A percentile compares a stretch with the other conserved stretches of the same genome.
Evolutionary conservation across 257 asterid genomes (phyloP).

Genomic region (Rhazya stricta): DNA sequence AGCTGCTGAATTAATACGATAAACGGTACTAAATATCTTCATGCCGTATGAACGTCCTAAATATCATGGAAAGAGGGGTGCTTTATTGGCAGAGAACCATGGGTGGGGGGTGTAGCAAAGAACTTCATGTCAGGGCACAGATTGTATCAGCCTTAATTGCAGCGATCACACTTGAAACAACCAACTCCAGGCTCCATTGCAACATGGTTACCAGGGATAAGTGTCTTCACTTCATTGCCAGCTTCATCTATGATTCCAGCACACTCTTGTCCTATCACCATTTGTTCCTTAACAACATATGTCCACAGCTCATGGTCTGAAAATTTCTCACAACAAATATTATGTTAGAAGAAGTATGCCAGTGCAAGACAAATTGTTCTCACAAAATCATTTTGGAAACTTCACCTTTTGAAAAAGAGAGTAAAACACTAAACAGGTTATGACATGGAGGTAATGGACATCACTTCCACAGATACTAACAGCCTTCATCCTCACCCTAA

Average conservation of each 20-base stretch:
- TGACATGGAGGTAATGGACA: slow-evolving; percentile 54
- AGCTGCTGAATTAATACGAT: no score
- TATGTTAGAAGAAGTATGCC: not conserved
- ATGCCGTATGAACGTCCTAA: no score
- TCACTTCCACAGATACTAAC: slow-evolving; percentile 37
- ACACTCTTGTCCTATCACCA: slow-evolving; percentile 18
- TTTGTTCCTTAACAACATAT: slow-evolving; percentile 12
- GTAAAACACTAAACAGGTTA: not conserved
- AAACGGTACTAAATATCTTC: no score
- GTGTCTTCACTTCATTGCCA: slow-evolving; percentile 12
- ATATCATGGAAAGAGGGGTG: no score
- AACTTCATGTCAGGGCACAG: slow-evolving; percentile 16
- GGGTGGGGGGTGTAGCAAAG: slow-evolving; percentile 17
- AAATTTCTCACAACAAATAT: no score
- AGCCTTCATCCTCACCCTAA: slow-evolving; percentile 63
- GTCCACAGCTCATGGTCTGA: slow-evolving; percentile 8
- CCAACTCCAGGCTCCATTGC: slow-evolving; percentile 18
- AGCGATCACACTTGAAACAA: slow-evolving; percentile 11
- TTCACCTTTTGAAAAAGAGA: not conserved
- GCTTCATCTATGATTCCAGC: slow-evolving; percentile 17
- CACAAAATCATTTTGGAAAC: not conserved
- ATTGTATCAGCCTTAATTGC: slow-evolving; percentile 12
- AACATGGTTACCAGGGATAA: slow-evolving; percentile 11
- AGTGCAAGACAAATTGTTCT: not conserved
- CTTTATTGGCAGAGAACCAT: slow-evolving; percentile 15